These are phyloP conservation scores for Mycena latifolia DNA, from an alignment of 768 basidiomycete genomes.

Conservation along the genomic window DNA sequence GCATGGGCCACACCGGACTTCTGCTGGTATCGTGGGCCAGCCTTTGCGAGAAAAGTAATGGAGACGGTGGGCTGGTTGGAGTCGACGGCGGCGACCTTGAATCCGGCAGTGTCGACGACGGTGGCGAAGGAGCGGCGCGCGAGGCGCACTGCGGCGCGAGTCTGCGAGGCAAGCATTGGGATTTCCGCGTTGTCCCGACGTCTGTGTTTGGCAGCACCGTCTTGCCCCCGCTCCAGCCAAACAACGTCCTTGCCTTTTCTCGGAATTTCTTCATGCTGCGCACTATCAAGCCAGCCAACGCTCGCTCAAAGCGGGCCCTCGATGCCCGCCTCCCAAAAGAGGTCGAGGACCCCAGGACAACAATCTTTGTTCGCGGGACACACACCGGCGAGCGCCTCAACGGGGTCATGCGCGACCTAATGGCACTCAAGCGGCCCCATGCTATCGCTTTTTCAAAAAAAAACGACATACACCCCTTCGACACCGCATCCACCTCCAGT, in stretches of 20 bases:
- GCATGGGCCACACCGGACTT: slow-evolving; percentile 93
- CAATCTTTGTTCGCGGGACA: slow-evolving; percentile 91
- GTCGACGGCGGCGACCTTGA: slow-evolving; percentile 91
- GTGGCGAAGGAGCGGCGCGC: slow-evolving; percentile 79
- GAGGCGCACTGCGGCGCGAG: slow-evolving; percentile 35
- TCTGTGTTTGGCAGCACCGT: background rate
- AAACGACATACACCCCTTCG: slow-evolving; percentile 92
- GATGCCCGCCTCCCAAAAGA: slow-evolving; percentile 91
- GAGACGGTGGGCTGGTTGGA: slow-evolving; percentile 85
- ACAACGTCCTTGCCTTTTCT: background rate
- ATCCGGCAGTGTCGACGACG: slow-evolving; percentile 80
- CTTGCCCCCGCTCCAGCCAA: background rate
- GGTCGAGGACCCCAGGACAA: slow-evolving; percentile 88
- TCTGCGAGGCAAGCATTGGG: slow-evolving; percentile 30
- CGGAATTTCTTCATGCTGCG: slow-evolving; percentile 18
- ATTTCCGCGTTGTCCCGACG: slow-evolving; percentile 3
- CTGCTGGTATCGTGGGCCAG: slow-evolving; percentile 89
- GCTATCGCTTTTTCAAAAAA: slow-evolving; percentile 95
- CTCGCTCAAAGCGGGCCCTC: slow-evolving; percentile 90
- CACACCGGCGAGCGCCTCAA: slow-evolving; percentile 87
- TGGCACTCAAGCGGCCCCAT: slow-evolving; percentile 93
- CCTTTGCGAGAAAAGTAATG: slow-evolving; percentile 93
- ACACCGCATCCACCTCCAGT: slow-evolving; percentile 65
- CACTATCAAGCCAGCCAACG: slow-evolving; percentile 88
- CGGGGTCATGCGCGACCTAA: slow-evolving; percentile 89